Percentiles rank a stretch among this genome's conserved stretches.
These are phyloP conservation scores for Mayamaea pseudoterrestris DNA, from an alignment of 108 stramenopile genomes.

Conservation along the genomic window DNA sequence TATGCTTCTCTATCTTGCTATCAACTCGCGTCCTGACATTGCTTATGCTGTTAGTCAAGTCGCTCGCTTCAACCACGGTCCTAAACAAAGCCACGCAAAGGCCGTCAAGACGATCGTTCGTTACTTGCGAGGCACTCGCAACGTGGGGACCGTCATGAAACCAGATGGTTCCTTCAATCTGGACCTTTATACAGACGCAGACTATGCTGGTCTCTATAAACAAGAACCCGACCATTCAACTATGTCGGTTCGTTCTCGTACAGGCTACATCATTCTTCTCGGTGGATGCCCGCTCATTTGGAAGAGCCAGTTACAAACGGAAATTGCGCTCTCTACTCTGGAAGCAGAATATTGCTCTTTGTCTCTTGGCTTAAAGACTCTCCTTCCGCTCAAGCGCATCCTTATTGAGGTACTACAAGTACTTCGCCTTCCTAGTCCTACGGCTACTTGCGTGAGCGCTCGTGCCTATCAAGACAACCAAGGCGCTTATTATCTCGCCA, in stretches of 20 bases:
- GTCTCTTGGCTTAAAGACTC: constrained; percentile 5
- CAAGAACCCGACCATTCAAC: constrained; percentile 6
- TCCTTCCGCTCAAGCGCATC: constrained; percentile 12
- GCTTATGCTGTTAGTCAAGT: constrained; percentile 7
- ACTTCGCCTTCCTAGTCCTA: too few species aligned
- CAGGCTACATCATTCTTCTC: constrained; percentile 1
- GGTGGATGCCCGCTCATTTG: constrained; percentile 4
- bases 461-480: too few species aligned
- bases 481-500: too few species aligned
- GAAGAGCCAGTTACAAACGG: neutral
- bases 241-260: neutral
- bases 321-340: constrained; percentile 1
- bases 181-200: constrained; percentile 27
- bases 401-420: neutral
- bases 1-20: constrained; percentile 7
- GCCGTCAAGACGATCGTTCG: constrained; percentile 18
- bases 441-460: too few species aligned
- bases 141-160: constrained; percentile 16
- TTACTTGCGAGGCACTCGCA: constrained; percentile 16
- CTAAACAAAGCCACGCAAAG: constrained; percentile 7
- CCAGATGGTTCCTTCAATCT: constrained; percentile 2
- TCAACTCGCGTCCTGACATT: constrained; percentile 11
- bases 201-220: constrained; percentile 24
- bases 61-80: constrained; percentile 13
- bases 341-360: constrained; percentile 5